Base-by-base conservation (phyloP, 1,139 yeast species). In the Saccharomyces pastorianus region DNA sequence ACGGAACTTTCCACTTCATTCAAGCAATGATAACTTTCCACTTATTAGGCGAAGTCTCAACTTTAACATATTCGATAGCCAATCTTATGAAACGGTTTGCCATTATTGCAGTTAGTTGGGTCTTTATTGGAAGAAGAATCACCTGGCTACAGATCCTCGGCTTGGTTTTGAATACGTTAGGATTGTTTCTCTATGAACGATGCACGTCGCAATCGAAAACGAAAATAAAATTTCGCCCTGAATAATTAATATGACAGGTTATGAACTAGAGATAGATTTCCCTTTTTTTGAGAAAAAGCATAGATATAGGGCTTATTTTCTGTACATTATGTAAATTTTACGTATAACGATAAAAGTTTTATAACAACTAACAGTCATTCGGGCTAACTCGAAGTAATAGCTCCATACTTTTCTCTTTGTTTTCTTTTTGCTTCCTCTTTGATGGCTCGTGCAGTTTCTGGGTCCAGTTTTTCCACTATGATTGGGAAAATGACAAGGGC, bases 11-110 rank as follows among this genome's bases (percentile, higher is more conserved):
- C 31, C 99, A 93, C 73, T 91, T 90, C 65, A 68, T 84, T 55
- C 99, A 93, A 73, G 86, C 95, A 51, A 74, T 91, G 64, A 78
- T 91, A 54, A 96, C 97, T 34, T 93, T 90, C 72, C 96, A 89
- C 71, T 81, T 93, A 47, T 76, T 93, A 61, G 97, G 98, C 26
- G 77, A 85, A 67, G 83, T 93, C 34, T 84, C 95, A n/a, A 95
- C 98, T 0, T 88, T 93, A 51, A 88, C 95, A 55, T 93, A 93
- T 71, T 87, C 96, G 29, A 89, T 93, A 64, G 98, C 98, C 47
- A 88, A 88, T 65, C 81, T 93, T 63, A 76, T 91, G 73, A 93
- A 93, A 70, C 82, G 97, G 64, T 89, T 93, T 55, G 85, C 88
- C 23, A 89, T 93, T 53, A 91, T 93, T 55, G 74, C 86, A 20